These are phyloP conservation scores for Flaveria sonorensis DNA, from an alignment of 129 eudicot genomes.

Conservation along the genomic window DNA sequence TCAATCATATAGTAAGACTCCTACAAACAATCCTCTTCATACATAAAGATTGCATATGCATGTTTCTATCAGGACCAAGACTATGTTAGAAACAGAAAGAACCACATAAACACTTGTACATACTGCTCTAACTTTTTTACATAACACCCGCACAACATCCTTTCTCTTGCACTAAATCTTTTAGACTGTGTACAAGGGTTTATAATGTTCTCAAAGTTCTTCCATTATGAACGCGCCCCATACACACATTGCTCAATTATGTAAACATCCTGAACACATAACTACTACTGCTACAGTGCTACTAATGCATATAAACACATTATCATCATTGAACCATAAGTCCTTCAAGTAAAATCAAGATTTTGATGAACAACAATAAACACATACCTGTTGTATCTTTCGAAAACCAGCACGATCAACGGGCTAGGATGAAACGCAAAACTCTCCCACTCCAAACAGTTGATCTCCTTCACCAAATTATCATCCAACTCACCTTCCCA, in stretches of 20 bases:
- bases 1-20: neutral
- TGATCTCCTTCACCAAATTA: constrained; percentile 79
- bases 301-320: no score
- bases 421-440: constrained; percentile 98
- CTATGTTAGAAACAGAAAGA: neutral
- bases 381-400: constrained; percentile 73
- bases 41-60: neutral
- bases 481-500: constrained; percentile 99
- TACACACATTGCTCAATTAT: no score
- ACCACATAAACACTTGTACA: neutral
- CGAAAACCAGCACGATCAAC: constrained; percentile 83
- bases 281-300: no score
- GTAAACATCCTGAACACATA: no score
- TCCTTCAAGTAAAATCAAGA: neutral
- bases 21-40: neutral
- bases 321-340: neutral
- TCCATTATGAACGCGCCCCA: no score
- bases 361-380: neutral
- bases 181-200: neutral
- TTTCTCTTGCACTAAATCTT: no score
- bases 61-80: neutral
- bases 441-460: constrained; percentile 93
- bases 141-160: no score
- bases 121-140: no score
- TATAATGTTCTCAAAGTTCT: neutral